Evolutionary conservation across 2,329 filamentous ascomycete species (phyloP), one percentile per base, ranked within the genome.

Genomic region (Diaporthe eres): DNA sequence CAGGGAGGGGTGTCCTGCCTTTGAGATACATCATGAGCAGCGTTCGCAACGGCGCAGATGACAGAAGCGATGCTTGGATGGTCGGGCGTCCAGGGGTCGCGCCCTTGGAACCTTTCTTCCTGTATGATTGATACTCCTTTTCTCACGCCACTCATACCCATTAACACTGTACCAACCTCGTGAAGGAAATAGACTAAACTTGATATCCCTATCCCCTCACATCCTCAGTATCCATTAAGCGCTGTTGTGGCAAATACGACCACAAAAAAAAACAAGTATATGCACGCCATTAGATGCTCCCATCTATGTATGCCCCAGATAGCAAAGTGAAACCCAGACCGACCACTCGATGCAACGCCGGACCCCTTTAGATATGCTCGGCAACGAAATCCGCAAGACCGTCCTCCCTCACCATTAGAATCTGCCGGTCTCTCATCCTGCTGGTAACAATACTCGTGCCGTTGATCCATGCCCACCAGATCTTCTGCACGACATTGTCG

Each of bases 401-500:
- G 22, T 83, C 81, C 80, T 88, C 87, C 53, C 82, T 77, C 7
- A 89, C 83, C 80, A 88, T 81, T 68, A 86, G 72, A 77, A 88
- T 88, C 79, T 85, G 81, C 80, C 85, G 84, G 47, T 85, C 82
- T 15, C 83, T 85, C 82, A 88, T 79, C 49, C 81, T 82, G 44
- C 84, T 84, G 71, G 79, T 85, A 58, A 82, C 85, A 65, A 84
- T 81, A 15, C 84, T 84, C 12, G 84, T 84, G 25, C 86, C 86
- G 34, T 83, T 79, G 75, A 87, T 83, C 84, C 87, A 88, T 6
- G 86, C 85, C 57, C 82, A 82, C 87, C 87, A 89, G 49, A 88
- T 85, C 82, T 85, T 87, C 80, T 88, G 86, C 78, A 89, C 82
- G 22, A 86, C 80, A 65, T 86, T 85, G 55, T 85, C 82, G 65